These are phyloP conservation scores for Leptographium galeiforme DNA, from an alignment of 2,329 filamentous ascomycete species.

Conservation along the genomic window DNA sequence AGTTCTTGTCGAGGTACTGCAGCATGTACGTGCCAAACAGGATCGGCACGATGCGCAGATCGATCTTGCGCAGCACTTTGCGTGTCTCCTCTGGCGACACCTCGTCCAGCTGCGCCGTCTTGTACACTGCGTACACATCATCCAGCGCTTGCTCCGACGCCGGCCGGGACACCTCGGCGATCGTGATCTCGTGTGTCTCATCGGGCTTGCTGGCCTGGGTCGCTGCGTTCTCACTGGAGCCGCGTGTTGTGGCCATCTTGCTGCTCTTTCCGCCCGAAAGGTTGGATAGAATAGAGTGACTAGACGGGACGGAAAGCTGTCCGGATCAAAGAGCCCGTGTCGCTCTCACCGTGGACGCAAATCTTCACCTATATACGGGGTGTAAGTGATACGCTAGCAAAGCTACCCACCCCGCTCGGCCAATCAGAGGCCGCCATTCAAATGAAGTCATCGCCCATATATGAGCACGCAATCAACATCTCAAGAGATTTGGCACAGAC, in stretches of 20 bases:
- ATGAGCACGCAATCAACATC: not conserved
- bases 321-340: not conserved
- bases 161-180: not conserved
- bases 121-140: constrained; percentile 20
- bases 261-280: too few relatives aligned
- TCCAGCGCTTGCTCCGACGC: constrained; percentile 12
- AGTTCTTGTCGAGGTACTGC: constrained; percentile 45
- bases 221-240: too few relatives aligned
- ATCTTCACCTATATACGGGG: not conserved
- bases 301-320: not conserved
- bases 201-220: not conserved
- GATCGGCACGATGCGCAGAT: constrained; percentile 39
- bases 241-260: too few relatives aligned
- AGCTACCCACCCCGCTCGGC: not conserved
- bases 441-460: constrained; percentile 2
- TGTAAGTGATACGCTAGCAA: not conserved
- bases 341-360: not conserved
- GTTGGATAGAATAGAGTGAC: too few relatives aligned
- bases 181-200: not conserved
- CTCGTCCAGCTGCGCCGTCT: constrained; percentile 7
- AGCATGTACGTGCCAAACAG: constrained; percentile 45
- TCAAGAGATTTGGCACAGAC: too few relatives aligned
- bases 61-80: constrained; percentile 40
- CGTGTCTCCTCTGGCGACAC: constrained; percentile 15
- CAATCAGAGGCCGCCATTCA: not conserved